Percentiles rank a stretch among this genome's conserved stretches.
Conservation (phyloP, 1,284 basidiomycete genomes). For the Rhodofomes roseus region DNA sequence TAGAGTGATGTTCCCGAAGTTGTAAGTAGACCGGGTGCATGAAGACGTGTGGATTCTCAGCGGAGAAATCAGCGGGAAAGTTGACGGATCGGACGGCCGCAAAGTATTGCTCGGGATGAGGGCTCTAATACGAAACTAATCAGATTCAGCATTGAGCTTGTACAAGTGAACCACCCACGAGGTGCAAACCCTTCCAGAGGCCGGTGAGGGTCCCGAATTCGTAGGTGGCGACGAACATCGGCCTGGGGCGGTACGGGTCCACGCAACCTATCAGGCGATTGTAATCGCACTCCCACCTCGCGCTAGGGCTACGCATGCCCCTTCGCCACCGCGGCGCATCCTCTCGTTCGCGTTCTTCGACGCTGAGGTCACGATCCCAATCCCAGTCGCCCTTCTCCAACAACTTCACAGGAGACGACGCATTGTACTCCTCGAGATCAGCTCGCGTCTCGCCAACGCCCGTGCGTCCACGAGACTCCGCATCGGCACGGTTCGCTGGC, state of each 20-base stretch:
- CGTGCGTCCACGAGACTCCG: slow-evolving; percentile 24
- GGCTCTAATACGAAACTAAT: slow-evolving; percentile 22
- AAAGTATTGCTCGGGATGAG: slow-evolving; percentile 30
- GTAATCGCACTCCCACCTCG: slow-evolving; percentile 56
- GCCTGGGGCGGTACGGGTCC: slow-evolving; percentile 35
- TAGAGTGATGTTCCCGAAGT: slow-evolving; percentile 51
- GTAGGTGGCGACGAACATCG: slow-evolving; percentile 43
- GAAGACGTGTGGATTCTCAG: slow-evolving; percentile 32
- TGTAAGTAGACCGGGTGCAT: slow-evolving; percentile 50
- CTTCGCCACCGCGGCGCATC: slow-evolving; percentile 20
- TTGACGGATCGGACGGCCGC: slow-evolving; percentile 25
- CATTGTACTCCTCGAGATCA: slow-evolving; percentile 60
- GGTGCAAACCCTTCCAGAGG: slow-evolving; percentile 55
- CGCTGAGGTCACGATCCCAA: slow-evolving; percentile 31
- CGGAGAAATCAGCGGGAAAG: slow-evolving; percentile 33
- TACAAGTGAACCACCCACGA: slow-evolving; percentile 36
- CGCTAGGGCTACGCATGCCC: slow-evolving; percentile 29
- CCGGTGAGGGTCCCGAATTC: slow-evolving; percentile 48
- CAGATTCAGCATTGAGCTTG: background rate
- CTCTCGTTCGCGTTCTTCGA: slow-evolving; percentile 20
- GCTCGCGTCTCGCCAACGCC: slow-evolving; percentile 45
- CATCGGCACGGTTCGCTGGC: slow-evolving; percentile 43
- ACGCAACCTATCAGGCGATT: slow-evolving; percentile 49
- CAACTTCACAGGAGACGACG: slow-evolving; percentile 30
- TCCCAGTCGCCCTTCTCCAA: slow-evolving; percentile 33